These are phyloP conservation scores for Delonix regia DNA, from an alignment of 306 rosid species.

Conservation along the genomic window DNA sequence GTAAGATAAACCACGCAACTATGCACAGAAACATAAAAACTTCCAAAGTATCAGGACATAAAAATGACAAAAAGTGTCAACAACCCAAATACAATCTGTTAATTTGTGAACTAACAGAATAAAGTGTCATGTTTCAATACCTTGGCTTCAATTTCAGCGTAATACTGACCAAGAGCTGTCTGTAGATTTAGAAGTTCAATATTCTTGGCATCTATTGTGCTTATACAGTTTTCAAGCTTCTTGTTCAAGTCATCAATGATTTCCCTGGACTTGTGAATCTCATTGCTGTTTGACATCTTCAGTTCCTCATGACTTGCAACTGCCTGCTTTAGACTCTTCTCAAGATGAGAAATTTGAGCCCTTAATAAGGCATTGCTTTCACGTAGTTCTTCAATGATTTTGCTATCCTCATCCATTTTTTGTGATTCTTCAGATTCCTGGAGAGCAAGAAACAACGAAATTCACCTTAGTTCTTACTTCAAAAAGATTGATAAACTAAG, in stretches of 20 bases:
- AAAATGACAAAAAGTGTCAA: conserved; percentile 2
- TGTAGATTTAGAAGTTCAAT: conserved; percentile 86
- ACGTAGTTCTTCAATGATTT: conserved; percentile 79
- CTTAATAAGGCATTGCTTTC: conserved; percentile 63
- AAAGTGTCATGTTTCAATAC: conserved; percentile 45
- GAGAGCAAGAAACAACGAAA: conserved; percentile 33
- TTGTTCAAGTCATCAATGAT: conserved; percentile 75
- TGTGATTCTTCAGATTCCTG: conserved; percentile 96
- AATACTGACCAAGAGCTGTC: conserved; percentile 98
- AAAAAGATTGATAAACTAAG: conserved; percentile 6
- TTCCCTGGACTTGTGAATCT: conserved; percentile 67
- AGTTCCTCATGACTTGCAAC: conserved; percentile 67
- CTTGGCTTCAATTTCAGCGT: conserved; percentile 99
- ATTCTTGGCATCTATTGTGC: conserved; percentile 80
- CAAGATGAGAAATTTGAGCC: conserved; percentile 68
- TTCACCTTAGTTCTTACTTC: conserved; percentile 3
- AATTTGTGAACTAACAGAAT: background rate
- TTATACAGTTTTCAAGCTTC: conserved; percentile 67
- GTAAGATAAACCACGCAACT: conserved; percentile 34
- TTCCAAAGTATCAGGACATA: background rate
- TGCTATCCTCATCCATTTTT: conserved; percentile 97
- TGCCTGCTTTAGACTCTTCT: conserved; percentile 80
- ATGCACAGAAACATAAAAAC: conserved; percentile 24
- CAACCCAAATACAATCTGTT: conserved; percentile 16
- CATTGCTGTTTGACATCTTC: conserved; percentile 57